Evolutionary conservation across 2,329 filamentous ascomycete genomes (phyloP), one percentile per base, ranked within the genome.

Genomic region (Beauveria australis): DNA sequence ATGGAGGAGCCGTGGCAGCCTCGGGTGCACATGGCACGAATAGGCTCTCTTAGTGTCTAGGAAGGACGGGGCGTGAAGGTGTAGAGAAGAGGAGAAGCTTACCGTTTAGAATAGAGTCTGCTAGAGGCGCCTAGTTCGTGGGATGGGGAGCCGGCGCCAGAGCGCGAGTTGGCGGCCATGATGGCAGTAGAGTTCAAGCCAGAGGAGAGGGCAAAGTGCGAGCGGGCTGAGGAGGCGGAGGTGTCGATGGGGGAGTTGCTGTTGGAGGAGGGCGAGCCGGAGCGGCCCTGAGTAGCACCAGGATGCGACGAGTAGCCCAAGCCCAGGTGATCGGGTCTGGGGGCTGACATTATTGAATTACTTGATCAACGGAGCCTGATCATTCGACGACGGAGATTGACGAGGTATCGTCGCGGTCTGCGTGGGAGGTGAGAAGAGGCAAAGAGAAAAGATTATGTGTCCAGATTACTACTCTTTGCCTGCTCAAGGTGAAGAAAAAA

Each of bases 141-240:
- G 76, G 92, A 97, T 69, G 94, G 94, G 82, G 94, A 99, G 73
- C 92, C 92, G 79, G 91, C 87, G 80, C 92, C 92, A 71, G 93
- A 89, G 78, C 93, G 84, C 69, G 84, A 75, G 68, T 76, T 79
- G 66, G 77, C 77, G 64, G 81, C 75, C 81, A 87, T 85, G 71
- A 85, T 86, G 69, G 76, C 75, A 62, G 78, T 74, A 63, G 80
- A 75, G 63, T 78, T 86, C 67, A 90, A 76, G 62, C 83, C 80
- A 68, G 84, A 84, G 53, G 88, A 79, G 64, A 89, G 78, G 62
- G 86, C 86, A 71, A 93, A 89, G 24, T 90, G 85, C 65, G 90
- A 88, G 75, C 91, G 86, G 67, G 87, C 76, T 62, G 77, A 70
- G 68, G 81, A 81, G 68, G 84, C 80, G 60, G 87, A 79, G 64